Evolutionary conservation across 1,139 yeast species (phyloP), one percentile per base, ranked within the genome.

Genomic region (Blastobotrys elegans): DNA sequence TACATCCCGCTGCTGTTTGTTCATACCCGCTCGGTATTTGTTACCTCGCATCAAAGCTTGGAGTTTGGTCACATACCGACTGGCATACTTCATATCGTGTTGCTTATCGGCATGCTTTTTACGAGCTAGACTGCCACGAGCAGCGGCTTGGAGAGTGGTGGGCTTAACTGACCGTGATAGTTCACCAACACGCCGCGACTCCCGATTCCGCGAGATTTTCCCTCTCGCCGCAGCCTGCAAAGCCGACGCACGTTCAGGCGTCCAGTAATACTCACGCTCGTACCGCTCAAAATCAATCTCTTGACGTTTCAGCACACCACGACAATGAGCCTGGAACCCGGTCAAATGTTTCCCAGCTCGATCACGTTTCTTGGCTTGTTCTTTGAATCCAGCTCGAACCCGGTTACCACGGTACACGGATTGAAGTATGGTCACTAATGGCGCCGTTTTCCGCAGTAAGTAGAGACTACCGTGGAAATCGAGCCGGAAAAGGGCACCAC

Each of bases 351-450:
- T 16, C 18, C 27, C 22, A 30, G 35, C 36, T 20, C 14, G 22
- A 7, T 43, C 38, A 14, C 36, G 48, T 21, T 26, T 22, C 11
- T 26, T 6, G 11, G 26, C 32, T 11, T 43, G 21, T 5, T 36
- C 17, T n/a, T 29, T 27, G 22, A 40, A 26, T 11, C 30, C 22
- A 22, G 22, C 20, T 11, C 54, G 43, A 3, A 40, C 18, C 16
- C 26, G 27, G 13, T 47, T 45, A 5, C 62, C 70, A 32, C 65
- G 59, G 11, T 55, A 48, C 4, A 50, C 50, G 2, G 70, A 58
- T 51, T 67, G 72, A 11, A 58, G 44, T 2, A 17, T 27, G 16
- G 42, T 34, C n/a, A 55, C 33, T 24, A 46, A 43, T 1, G 37
- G 40, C 1, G 47, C 40, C 10, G 57, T 50, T n/a, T 50, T 46